Percentiles rank a stretch among this genome's conserved stretches.
These are phyloP conservation scores for Sordariomycetes sp. DNA, from an alignment of 2,329 filamentous ascomycete species.

Conservation along the genomic window DNA sequence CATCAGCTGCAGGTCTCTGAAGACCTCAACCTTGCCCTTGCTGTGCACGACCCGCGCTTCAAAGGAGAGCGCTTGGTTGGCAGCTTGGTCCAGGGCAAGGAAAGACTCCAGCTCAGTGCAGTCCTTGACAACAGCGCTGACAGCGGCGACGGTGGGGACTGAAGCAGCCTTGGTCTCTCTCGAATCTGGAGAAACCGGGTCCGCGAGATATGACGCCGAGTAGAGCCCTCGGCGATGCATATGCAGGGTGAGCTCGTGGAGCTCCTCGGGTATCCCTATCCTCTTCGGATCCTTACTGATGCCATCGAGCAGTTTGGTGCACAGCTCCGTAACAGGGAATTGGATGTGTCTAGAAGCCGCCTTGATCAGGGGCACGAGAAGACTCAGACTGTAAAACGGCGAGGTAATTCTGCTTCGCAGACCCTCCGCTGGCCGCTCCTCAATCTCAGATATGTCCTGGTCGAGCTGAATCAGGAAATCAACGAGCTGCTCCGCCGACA, in stretches of 20 bases:
- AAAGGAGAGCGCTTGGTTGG: background rate
- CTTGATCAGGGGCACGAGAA: constrained; percentile 17
- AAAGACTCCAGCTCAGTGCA: background rate
- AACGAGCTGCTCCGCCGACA: constrained; percentile 26
- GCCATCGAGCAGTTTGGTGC: background rate
- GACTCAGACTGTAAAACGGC: constrained; percentile 26
- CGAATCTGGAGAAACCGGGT: background rate
- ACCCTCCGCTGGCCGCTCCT: constrained; percentile 14
- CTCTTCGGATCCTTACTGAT: background rate
- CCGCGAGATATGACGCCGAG: background rate
- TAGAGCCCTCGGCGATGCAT: background rate
- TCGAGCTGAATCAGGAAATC: constrained; percentile 29
- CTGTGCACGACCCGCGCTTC: background rate
- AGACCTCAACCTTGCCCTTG: background rate
- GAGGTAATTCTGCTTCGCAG: constrained; percentile 16
- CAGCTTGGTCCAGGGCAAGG: background rate
- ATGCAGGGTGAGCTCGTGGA: constrained; percentile 1
- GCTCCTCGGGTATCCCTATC: background rate
- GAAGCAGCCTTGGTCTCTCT: background rate
- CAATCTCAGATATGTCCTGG: constrained; percentile 29
- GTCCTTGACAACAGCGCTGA: constrained; percentile 1
- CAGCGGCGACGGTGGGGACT: background rate
- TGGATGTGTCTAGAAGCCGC: constrained; percentile 2
- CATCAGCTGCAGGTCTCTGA: constrained; percentile 1
- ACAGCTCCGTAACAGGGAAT: background rate